Percentiles rank a stretch among this genome's conserved stretches.
phyloP scores from a whole-genome alignment of 2,329 filamentous ascomycete genomes.

The Dothistroma pini region DNA sequence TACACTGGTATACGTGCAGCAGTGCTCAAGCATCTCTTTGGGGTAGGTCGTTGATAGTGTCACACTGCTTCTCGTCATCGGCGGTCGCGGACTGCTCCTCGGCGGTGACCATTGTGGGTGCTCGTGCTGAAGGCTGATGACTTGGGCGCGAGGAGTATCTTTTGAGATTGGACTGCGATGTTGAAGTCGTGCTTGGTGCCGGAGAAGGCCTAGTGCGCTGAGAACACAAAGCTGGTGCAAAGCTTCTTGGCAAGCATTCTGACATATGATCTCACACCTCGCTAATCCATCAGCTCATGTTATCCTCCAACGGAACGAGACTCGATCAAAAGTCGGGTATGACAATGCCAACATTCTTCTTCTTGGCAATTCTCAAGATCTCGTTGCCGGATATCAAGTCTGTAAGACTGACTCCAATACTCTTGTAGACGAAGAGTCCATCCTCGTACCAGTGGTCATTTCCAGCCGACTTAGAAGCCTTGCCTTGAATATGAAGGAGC shows the following conservation, averaged over 20 bases:
- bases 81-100: background rate
- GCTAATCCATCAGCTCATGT: no score
- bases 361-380: slow-evolving; percentile 14
- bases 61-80: background rate
- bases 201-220: background rate
- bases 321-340: slow-evolving; percentile 11
- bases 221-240: background rate
- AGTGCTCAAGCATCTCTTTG: slow-evolving; percentile 1
- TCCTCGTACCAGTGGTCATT: slow-evolving; percentile 27
- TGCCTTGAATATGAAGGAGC: slow-evolving; percentile 26
- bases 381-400: slow-evolving; percentile 39
- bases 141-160: background rate
- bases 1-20: background rate
- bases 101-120: background rate
- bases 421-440: slow-evolving; percentile 48
- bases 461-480: slow-evolving; percentile 10
- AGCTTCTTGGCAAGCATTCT: background rate
- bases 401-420: slow-evolving; percentile 51
- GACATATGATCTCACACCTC: background rate
- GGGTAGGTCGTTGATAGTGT: background rate
- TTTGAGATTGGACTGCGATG: background rate
- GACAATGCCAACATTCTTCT: slow-evolving; percentile 8
- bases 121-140: background rate
- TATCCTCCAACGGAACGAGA: background rate
- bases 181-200: background rate